A percentile compares a stretch with the other conserved stretches of the same genome.
These are phyloP conservation scores for Triticum monococcum DNA, from an alignment of 176 grass and related monocot species.

Conservation along the genomic window DNA sequence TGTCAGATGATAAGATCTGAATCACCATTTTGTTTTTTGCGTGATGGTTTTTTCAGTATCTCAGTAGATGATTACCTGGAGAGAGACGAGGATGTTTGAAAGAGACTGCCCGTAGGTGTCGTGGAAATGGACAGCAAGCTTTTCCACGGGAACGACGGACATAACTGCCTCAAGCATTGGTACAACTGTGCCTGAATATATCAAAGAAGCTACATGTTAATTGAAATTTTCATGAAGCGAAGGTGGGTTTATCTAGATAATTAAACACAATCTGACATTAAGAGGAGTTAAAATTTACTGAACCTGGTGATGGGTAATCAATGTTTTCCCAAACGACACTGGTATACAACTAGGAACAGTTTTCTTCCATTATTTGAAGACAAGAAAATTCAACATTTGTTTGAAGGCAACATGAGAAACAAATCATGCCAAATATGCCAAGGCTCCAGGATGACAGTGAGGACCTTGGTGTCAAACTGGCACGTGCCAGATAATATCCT, in stretches of 20 bases:
- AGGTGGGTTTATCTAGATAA: not conserved
- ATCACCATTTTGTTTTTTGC: not conserved
- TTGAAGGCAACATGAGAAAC: not conserved
- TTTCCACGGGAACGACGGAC: constrained; percentile 68
- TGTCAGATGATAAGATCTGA: not conserved
- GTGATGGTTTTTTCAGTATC: not conserved
- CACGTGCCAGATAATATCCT: not conserved
- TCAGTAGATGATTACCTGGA: constrained; percentile 51
- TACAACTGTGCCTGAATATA: constrained; percentile 53
- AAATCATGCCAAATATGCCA: not conserved
- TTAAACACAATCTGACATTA: not conserved
- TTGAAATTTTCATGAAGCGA: not conserved
- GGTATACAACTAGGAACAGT: not conserved
- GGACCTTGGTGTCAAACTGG: not conserved
- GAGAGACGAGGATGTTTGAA: constrained; percentile 84
- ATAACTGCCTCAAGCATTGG: constrained; percentile 85
- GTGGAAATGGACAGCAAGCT: constrained; percentile 95
- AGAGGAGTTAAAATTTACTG: not conserved
- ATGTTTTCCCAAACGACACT: not conserved
- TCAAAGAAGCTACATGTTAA: not conserved
- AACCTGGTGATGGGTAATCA: not conserved
- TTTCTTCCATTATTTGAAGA: not conserved
- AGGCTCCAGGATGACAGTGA: not conserved
- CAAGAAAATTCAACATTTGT: not conserved
- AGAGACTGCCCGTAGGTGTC: constrained; percentile 93